These are phyloP conservation scores for Bothriochloa decipiens DNA, from an alignment of 176 grass and related monocot species.

Conservation along the genomic window DNA sequence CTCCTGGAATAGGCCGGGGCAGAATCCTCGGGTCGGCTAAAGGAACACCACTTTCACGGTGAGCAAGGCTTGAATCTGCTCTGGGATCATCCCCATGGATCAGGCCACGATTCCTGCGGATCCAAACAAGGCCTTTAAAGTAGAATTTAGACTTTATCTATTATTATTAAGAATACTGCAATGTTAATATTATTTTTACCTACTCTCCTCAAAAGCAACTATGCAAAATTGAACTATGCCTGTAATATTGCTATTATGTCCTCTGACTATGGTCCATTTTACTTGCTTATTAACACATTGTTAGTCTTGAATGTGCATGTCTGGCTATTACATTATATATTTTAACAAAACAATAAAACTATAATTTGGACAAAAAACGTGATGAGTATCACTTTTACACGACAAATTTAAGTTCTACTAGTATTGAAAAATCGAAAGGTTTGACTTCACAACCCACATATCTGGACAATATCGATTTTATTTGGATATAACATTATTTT, in stretches of 20 bases:
- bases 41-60: background rate
- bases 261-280: background rate
- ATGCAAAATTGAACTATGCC: slow-evolving; percentile 19
- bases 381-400: background rate
- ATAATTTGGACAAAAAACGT: background rate
- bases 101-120: background rate
- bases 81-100: background rate
- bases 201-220: background rate
- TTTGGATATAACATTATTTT: slow-evolving; percentile 2
- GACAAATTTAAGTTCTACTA: background rate
- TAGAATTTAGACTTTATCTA: background rate
- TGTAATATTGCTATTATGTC: slow-evolving; percentile 15
- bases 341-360: background rate
- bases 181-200: slow-evolving; percentile 8
- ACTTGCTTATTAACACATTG: background rate
- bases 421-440: background rate
- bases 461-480: background rate
- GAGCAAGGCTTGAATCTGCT: background rate
- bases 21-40: background rate
- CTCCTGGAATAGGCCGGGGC: background rate
- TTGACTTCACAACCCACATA: background rate
- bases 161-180: slow-evolving; percentile 1
- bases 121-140: background rate
- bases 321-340: background rate
- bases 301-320: background rate